phyloP scores from a whole-genome alignment of 2,329 filamentous ascomycete genomes.

The Colletotrichum gloeosporioides region DNA sequence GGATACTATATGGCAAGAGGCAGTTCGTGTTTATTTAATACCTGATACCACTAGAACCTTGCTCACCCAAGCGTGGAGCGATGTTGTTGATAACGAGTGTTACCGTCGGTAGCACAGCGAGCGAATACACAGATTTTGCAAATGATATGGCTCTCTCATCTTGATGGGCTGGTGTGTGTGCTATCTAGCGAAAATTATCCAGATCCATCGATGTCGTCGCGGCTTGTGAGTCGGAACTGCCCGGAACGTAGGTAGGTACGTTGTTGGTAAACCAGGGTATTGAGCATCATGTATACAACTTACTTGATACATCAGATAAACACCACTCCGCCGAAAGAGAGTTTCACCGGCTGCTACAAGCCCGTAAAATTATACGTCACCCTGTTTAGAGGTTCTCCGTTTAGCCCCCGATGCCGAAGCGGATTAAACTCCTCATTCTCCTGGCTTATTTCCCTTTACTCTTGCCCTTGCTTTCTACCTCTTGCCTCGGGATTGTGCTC shows the following conservation, averaged over 20 bases:
- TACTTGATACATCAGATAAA: too few relatives aligned
- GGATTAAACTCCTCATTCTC: rapidly evolving
- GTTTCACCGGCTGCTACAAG: neutral
- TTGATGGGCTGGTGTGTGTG: too few relatives aligned
- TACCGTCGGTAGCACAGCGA: neutral
- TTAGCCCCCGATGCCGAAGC: rapidly evolving
- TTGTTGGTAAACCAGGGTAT: neutral
- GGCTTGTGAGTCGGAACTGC: too few relatives aligned
- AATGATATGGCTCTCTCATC: too few relatives aligned
- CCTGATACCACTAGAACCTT: neutral
- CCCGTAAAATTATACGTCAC: rapidly evolving
- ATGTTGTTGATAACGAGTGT: neutral
- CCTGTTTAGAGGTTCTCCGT: rapidly evolving
- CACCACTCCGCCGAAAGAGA: neutral
- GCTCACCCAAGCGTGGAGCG: rapidly evolving
- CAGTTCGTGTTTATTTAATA: neutral
- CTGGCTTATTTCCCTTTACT: neutral
- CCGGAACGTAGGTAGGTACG: too few relatives aligned
- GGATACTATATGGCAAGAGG: neutral
- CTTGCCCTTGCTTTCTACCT: neutral
- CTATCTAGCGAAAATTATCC: too few relatives aligned
- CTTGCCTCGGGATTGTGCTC: neutral
- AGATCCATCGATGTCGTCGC: too few relatives aligned
- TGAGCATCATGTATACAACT: neutral
- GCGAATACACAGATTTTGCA: neutral